Base-by-base conservation (phyloP, 2,329 filamentous ascomycete species). In the Ilyonectria sp. region DNA sequence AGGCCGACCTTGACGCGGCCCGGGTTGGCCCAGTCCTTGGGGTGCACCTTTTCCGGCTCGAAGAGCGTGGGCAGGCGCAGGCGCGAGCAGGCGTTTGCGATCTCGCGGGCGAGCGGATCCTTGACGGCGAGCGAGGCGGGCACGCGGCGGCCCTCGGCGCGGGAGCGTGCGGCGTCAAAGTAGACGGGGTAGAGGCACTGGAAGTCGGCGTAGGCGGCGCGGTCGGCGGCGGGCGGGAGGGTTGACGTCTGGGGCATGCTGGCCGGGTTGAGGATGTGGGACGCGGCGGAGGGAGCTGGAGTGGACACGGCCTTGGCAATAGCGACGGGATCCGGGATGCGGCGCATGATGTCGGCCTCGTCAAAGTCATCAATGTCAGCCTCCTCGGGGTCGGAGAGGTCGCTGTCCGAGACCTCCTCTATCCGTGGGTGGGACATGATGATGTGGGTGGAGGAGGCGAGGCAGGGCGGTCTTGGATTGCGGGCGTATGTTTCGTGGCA, bases 1-100 rank as follows among this genome's bases (percentile, higher is more conserved):
- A 98, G 84, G 77, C 91, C 84, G 56, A 98, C 90, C 74, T 93
- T 91, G 70, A 98, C 93, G 66, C 96, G 88, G 4, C 96, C 96
- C 13, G 96, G 96, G 84, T 99, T 99, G 63, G 92, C 92, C 96
- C 96, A 99, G 85, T 99, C 96, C 83, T 96, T 95, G 7, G 96
- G 96, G 82, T 99, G 96, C 68, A 91, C 88, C 85, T 97, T 97
- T 78, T 93, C 92, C 1, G 95, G 94, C 83, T 99, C 96, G 79
- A 98, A 92, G 8, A 96, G 90, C 49, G 92, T 91, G 69, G 89
- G 87, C 40, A 94, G 84, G 33, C 91, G 89, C 67, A 97, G 87
- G 52, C 86, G 83, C 47, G 91, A 90, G 80, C 93, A 93, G n/a
- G 95, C 95, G 78, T 93, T 92, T 50, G 94, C 92, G 78, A 99